Evolutionary conservation across 1,284 basidiomycete genomes (phyloP).

Genomic region (Gomphus sp.): DNA sequence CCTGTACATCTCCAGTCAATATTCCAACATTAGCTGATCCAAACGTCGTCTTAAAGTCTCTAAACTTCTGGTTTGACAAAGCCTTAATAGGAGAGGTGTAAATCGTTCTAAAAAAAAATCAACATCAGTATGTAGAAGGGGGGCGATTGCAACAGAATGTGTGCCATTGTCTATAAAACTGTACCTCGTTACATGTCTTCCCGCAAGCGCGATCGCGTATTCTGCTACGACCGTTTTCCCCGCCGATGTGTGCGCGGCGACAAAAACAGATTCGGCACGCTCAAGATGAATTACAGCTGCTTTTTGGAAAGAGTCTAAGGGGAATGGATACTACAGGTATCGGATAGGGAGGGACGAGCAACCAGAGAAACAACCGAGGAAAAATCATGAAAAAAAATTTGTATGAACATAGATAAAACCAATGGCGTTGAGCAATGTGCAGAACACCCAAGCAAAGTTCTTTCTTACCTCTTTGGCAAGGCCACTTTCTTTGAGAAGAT

Average conservation of each 20-base stretch:
- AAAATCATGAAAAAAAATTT: background rate
- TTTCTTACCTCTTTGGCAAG: slow-evolving; percentile 79
- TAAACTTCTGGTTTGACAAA: slow-evolving; percentile 97
- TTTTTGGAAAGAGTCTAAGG: slow-evolving; percentile 90
- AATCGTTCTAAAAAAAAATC: slow-evolving; percentile 61
- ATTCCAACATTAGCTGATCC: slow-evolving; percentile 91
- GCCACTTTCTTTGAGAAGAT: slow-evolving; percentile 71
- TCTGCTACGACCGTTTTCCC: slow-evolving; percentile 99
- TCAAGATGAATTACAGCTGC: slow-evolving; percentile 98
- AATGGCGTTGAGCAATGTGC: background rate
- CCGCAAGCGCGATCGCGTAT: slow-evolving; percentile 94
- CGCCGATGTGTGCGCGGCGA: slow-evolving; percentile 98
- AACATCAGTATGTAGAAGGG: background rate
- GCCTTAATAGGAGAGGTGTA: slow-evolving; percentile 99
- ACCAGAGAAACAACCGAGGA: background rate
- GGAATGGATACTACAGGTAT: slow-evolving; percentile 71
- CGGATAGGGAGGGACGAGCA: slow-evolving; percentile 16
- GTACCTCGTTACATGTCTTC: slow-evolving; percentile 96
- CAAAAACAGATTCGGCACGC: slow-evolving; percentile 96
- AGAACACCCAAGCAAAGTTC: background rate
- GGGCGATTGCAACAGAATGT: no score
- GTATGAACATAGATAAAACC: background rate
- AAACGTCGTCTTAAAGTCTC: slow-evolving; percentile 98
- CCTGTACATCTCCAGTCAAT: slow-evolving; percentile 85
- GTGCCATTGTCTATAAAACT: slow-evolving; percentile 15